Evolutionary conservation across 305 asterid species (phyloP).

Genomic region (Solanum aculeatissimum): DNA sequence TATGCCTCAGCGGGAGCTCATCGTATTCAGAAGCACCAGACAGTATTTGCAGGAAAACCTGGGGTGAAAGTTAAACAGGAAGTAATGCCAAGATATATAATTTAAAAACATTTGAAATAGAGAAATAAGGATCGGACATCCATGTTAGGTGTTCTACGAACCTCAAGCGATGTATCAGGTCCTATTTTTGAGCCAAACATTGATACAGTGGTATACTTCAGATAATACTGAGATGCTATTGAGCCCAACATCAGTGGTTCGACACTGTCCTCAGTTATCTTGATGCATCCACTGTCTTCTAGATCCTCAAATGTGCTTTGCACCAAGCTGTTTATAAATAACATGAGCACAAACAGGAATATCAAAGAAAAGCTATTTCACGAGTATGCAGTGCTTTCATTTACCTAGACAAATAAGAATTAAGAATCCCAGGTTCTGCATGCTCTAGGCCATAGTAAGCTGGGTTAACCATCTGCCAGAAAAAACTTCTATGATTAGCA

Average conservation of each 20-base stretch:
- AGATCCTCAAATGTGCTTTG: constrained; percentile 89
- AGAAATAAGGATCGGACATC: not conserved
- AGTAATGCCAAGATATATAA: not conserved
- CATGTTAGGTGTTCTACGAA: constrained; percentile 20
- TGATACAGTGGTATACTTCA: constrained; percentile 84
- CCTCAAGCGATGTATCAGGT: constrained; percentile 89
- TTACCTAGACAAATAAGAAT: constrained; percentile 90
- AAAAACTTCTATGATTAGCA: constrained; percentile 1
- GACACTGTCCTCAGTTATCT: constrained; percentile 71
- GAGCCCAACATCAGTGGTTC: constrained; percentile 96
- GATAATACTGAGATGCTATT: constrained; percentile 89
- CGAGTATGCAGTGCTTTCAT: not conserved
- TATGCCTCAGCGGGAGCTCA: constrained; percentile 98
- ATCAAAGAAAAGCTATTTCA: constrained; percentile 5
- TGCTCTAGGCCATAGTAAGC: constrained; percentile 90
- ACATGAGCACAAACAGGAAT: not conserved
- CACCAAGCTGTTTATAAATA: constrained; percentile 46
- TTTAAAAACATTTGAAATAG: not conserved
- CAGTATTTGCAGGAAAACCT: constrained; percentile 86
- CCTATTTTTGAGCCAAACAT: constrained; percentile 95
- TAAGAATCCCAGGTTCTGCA: constrained; percentile 64
- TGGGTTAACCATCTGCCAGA: constrained; percentile 75
- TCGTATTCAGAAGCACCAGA: constrained; percentile 97
- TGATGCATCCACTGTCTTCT: constrained; percentile 95
- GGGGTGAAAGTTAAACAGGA: constrained; percentile 6